phyloP scores from a whole-genome alignment of 139 green algal species.

The Dunaliella primolecta region DNA sequence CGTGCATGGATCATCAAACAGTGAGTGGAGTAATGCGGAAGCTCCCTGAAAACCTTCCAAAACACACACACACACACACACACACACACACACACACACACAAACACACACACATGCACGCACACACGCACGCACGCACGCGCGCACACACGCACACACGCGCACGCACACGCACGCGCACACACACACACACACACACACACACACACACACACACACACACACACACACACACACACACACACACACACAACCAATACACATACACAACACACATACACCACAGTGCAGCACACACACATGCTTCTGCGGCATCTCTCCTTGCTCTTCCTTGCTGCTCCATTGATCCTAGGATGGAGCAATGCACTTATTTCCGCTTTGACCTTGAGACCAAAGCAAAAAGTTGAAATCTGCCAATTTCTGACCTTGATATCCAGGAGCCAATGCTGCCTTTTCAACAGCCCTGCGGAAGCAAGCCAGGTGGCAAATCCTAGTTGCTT shows the following conservation, averaged over 20 bases:
- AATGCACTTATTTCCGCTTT: background rate
- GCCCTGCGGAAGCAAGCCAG: too few relatives aligned
- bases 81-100: too few relatives aligned
- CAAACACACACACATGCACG: background rate
- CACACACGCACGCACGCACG: background rate
- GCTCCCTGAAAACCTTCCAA: too few relatives aligned
- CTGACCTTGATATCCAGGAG: background rate
- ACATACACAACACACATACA: background rate
- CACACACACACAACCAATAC: background rate
- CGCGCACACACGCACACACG: background rate
- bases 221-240: background rate
- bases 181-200: background rate
- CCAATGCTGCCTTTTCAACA: too few relatives aligned
- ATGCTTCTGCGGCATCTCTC: background rate
- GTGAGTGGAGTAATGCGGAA: too few relatives aligned
- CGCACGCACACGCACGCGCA: background rate
- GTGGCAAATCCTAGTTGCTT: too few relatives aligned
- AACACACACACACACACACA: too few relatives aligned
- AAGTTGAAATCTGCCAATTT: too few relatives aligned
- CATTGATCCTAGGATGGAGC: background rate
- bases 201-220: background rate
- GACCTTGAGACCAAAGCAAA: background rate
- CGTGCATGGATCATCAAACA: too few relatives aligned
- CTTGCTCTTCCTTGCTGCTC: background rate
- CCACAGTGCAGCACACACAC: background rate